These are phyloP conservation scores for Tetrapisispora fleetii DNA, from an alignment of 805 yeast species.

Conservation along the genomic window DNA sequence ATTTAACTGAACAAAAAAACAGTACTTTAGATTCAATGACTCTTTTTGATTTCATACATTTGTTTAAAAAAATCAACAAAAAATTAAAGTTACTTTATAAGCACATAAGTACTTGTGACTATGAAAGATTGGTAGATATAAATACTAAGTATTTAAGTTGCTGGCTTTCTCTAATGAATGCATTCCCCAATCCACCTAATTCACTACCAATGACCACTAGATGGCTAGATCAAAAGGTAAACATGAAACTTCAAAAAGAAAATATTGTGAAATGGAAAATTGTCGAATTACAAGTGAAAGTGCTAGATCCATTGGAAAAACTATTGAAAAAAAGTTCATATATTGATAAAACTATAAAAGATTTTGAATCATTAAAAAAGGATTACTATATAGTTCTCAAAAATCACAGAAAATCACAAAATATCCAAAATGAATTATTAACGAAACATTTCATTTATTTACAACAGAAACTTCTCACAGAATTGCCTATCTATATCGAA, in stretches of 20 bases:
- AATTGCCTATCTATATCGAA: slow-evolving; percentile 24
- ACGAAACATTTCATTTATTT: slow-evolving; percentile 22
- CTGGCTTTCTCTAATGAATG: slow-evolving; percentile 27
- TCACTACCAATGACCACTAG: slow-evolving; percentile 15
- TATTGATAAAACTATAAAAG: slow-evolving; percentile 22
- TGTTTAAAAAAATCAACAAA: slow-evolving; percentile 15
- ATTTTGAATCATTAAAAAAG: slow-evolving; percentile 25
- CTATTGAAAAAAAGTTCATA: slow-evolving; percentile 18
- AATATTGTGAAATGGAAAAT: slow-evolving; percentile 20
- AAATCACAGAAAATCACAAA: slow-evolving; percentile 16
- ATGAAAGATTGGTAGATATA: slow-evolving; percentile 13
- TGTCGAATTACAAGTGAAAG: slow-evolving; percentile 19
- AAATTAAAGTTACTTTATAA: slow-evolving; percentile 15
- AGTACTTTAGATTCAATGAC: background rate
- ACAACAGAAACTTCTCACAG: slow-evolving; percentile 22
- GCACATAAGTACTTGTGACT: slow-evolving; percentile 11
- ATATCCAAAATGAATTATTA: slow-evolving; percentile 20
- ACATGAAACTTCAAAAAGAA: slow-evolving; percentile 16
- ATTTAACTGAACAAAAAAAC: background rate
- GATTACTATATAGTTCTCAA: slow-evolving; percentile 26
- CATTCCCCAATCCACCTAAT: slow-evolving; percentile 5
- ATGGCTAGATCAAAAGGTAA: slow-evolving; percentile 17
- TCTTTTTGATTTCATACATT: slow-evolving; percentile 16
- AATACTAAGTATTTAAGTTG: slow-evolving; percentile 12
- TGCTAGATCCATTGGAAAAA: slow-evolving; percentile 23